phyloP scores from a whole-genome alignment of 441 rosid species.

The Eutrema salsugineum region DNA sequence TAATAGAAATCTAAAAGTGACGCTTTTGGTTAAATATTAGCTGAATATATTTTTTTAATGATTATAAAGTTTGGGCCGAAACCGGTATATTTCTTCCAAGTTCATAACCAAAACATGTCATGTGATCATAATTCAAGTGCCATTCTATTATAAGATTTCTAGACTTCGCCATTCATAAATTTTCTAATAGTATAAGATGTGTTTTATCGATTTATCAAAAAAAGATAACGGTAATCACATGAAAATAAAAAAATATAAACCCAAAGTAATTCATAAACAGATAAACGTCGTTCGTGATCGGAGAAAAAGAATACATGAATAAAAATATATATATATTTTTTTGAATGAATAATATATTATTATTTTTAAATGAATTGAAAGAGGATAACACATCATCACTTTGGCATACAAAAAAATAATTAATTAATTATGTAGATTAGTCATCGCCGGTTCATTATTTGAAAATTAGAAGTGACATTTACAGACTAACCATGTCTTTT shows the following conservation, averaged over 20 bases:
- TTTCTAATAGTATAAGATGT: too few relatives aligned
- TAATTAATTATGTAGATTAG: background rate
- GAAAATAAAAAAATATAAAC: background rate
- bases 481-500: conserved; percentile 23
- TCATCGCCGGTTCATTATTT: conserved; percentile 1
- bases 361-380: background rate
- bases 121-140: too few relatives aligned
- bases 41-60: too few relatives aligned
- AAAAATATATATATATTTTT: background rate
- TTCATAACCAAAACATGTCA: too few relatives aligned
- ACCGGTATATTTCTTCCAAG: too few relatives aligned
- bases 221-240: background rate
- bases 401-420: background rate
- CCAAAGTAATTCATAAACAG: background rate
- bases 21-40: too few relatives aligned
- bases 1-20: too few relatives aligned
- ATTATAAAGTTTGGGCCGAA: too few relatives aligned
- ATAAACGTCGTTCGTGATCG: background rate
- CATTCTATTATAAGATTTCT: too few relatives aligned
- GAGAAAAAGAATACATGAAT: background rate
- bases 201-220: too few relatives aligned
- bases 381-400: background rate
- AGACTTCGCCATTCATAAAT: too few relatives aligned
- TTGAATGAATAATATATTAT: background rate
- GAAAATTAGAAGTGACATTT: conserved; percentile 13